Evolutionary conservation across 163 green algal species (phyloP).

Genomic region (Prototheca cutis): DNA sequence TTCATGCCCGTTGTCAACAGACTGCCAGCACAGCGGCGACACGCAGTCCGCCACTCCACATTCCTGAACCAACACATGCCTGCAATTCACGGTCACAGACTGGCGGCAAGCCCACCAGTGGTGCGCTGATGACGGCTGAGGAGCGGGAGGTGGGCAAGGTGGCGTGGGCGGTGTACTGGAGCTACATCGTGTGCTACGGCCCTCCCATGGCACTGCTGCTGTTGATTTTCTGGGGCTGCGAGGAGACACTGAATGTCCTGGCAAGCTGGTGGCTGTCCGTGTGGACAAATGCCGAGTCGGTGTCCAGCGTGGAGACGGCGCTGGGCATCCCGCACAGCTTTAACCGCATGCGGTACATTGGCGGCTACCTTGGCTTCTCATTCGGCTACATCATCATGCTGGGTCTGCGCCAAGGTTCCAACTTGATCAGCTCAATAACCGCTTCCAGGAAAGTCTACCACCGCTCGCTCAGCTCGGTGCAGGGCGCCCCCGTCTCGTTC

Average conservation of each 20-base stretch:
- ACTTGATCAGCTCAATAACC: constrained; percentile 27
- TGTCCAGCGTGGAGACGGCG: not conserved
- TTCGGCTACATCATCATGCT: constrained; percentile 19
- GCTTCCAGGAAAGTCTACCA: constrained; percentile 22
- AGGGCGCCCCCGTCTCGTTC: constrained; percentile 24
- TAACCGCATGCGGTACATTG: constrained; percentile 22
- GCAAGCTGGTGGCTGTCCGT: constrained; percentile 39
- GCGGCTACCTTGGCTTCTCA: constrained; percentile 34
- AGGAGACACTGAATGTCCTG: constrained; percentile 33
- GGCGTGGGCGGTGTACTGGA: constrained; percentile 14
- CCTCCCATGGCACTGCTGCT: constrained; percentile 15
- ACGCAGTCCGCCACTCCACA: too few species aligned
- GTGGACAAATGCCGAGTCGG: constrained; percentile 26
- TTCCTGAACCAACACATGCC: too few species aligned
- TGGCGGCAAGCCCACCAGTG: not conserved
- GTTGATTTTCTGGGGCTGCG: constrained; percentile 28
- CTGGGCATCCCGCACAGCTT: not conserved
- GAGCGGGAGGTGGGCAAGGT: constrained; percentile 29
- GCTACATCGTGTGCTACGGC: constrained; percentile 34
- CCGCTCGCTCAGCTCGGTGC: constrained; percentile 12
- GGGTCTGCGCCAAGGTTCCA: constrained; percentile 18
- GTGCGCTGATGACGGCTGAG: constrained; percentile 29
- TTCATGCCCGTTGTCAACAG: too few species aligned
- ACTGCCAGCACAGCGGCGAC: too few species aligned
- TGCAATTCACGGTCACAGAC: too few species aligned